Evolutionary conservation across 345 rosid genomes (phyloP).

Genomic region (Acer yangbiense): DNA sequence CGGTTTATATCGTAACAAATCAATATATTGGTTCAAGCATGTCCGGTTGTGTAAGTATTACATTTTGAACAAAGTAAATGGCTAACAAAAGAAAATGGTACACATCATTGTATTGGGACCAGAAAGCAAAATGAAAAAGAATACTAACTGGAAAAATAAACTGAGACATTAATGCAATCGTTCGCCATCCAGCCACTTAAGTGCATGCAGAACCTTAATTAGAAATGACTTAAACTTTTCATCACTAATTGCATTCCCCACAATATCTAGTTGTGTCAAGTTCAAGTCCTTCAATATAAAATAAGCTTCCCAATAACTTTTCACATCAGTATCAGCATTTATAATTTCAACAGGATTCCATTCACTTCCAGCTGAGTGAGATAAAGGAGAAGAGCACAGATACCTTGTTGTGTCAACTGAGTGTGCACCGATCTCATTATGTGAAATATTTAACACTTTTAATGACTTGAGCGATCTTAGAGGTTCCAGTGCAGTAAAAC

Average conservation of each 20-base stretch:
- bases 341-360: slow-evolving; percentile 39
- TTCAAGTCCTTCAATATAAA: slow-evolving; percentile 53
- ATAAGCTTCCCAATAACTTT: slow-evolving; percentile 74
- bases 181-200: slow-evolving; percentile 65
- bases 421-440: slow-evolving; percentile 87
- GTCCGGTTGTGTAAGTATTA: not conserved
- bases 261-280: slow-evolving; percentile 64
- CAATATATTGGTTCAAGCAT: not conserved
- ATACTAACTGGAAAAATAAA: not conserved
- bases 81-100: not conserved
- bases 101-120: not conserved
- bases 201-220: slow-evolving; percentile 57
- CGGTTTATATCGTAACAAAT: slow-evolving; percentile 4
- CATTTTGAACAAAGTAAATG: slow-evolving; percentile 2
- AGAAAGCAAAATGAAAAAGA: not conserved
- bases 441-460: slow-evolving; percentile 71
- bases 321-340: slow-evolving; percentile 26
- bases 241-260: slow-evolving; percentile 62
- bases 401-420: slow-evolving; percentile 79
- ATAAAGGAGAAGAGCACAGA: slow-evolving; percentile 71
- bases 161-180: slow-evolving; percentile 25
- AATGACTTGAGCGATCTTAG: slow-evolving; percentile 63
- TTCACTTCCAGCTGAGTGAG: slow-evolving; percentile 53
- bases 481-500: slow-evolving; percentile 74
- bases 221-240: slow-evolving; percentile 60